Percentiles rank a stretch among this genome's conserved stretches.
Evolutionary conservation across 257 asterid genomes (phyloP).

Genomic region (Primulina huaijiensis): DNA sequence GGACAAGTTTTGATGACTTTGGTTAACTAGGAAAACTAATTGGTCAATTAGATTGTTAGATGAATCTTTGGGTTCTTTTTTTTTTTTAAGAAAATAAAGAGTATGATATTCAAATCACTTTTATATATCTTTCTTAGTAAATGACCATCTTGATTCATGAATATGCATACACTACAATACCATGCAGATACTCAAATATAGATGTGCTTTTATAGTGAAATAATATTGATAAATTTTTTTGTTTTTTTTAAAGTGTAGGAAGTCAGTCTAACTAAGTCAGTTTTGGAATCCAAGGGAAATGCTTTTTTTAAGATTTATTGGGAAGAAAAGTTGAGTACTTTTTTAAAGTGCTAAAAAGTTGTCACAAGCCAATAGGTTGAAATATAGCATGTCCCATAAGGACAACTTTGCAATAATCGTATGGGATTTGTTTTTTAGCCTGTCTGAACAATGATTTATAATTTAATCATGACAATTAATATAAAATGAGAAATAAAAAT

Average conservation of each 20-base stretch:
- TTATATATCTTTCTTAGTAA: neutral
- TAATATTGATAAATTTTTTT: neutral
- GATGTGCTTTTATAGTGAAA: slow-evolving; percentile 13
- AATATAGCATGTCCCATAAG: slow-evolving; percentile 29
- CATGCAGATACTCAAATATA: neutral
- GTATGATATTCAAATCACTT: too few relatives aligned
- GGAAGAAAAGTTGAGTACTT: slow-evolving; percentile 34
- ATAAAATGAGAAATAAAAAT: too few relatives aligned
- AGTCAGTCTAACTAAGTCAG: neutral
- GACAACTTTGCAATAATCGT: too few relatives aligned
- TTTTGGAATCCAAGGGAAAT: slow-evolving; percentile 35
- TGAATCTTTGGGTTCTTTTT: too few relatives aligned
- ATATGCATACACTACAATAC: slow-evolving; percentile 40
- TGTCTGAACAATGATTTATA: too few relatives aligned
- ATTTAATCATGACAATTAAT: too few relatives aligned
- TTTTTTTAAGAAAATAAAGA: too few relatives aligned
- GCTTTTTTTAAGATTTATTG: slow-evolving; percentile 50
- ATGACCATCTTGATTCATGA: slow-evolving; percentile 31
- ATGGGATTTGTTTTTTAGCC: too few relatives aligned
- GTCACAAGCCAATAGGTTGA: slow-evolving; percentile 5
- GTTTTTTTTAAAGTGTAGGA: too few relatives aligned
- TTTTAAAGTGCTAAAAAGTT: slow-evolving; percentile 35
- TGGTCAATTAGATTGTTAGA: too few relatives aligned
- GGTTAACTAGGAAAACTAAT: too few relatives aligned
- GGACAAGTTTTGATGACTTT: too few relatives aligned